phyloP scores from a whole-genome alignment of 495 filamentous ascomycete genomes.

The Aspergillus egyptiacus region DNA sequence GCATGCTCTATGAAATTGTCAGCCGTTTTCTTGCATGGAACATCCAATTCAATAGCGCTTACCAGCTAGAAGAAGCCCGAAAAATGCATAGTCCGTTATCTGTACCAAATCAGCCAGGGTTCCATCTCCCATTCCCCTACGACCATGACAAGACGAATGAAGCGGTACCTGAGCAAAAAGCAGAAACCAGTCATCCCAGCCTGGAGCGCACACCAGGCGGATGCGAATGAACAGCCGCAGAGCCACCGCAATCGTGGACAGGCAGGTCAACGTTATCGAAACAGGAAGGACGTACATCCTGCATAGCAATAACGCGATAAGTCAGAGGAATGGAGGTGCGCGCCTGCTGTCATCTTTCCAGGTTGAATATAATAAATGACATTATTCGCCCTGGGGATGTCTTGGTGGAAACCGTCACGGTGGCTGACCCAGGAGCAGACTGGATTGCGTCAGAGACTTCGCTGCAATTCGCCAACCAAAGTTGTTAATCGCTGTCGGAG shows the following conservation, averaged over 20 bases:
- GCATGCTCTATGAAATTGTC: conserved; percentile 10
- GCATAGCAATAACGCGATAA: not conserved
- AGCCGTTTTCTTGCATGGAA: not conserved
- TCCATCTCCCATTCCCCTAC: not conserved
- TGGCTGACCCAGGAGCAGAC: no score
- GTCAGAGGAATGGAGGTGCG: not conserved
- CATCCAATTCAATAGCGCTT: conserved; percentile 1
- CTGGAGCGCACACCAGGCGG: conserved; percentile 26
- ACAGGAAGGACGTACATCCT: conserved; percentile 21
- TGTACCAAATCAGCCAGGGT: conserved; percentile 9
- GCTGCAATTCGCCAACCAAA: no score
- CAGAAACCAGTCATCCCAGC: conserved; percentile 35
- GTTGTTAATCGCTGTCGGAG: no score
- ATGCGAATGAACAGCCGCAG: conserved; percentile 31
- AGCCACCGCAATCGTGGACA: conserved; percentile 26
- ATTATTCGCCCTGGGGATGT: no score
- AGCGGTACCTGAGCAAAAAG: conserved; percentile 26
- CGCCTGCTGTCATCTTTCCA: conserved; percentile 12
- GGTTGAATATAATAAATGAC: not conserved
- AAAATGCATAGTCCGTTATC: conserved; percentile 21
- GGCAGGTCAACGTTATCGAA: conserved; percentile 20
- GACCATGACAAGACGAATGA: not conserved
- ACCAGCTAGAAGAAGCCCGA: conserved; percentile 27
- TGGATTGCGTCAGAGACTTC: no score
- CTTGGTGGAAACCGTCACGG: no score